phyloP scores from a whole-genome alignment of 495 filamentous ascomycete genomes.

The Tuber indicum region DNA sequence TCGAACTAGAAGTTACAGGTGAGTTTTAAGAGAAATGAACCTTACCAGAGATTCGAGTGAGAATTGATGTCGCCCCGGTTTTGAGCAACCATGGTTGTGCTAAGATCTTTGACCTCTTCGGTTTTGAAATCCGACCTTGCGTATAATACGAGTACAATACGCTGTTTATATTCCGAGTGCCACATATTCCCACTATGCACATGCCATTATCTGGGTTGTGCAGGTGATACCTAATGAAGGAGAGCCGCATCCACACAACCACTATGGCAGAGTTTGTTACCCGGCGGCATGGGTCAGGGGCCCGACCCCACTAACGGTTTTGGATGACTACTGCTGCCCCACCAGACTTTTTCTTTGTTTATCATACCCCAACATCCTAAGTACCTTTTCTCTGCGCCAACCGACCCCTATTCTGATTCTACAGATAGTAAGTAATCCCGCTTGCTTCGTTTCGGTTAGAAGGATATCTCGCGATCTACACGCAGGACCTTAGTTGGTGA shows the following conservation, averaged over 20 bases:
- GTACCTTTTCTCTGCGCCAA: neutral
- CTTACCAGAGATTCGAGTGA: neutral
- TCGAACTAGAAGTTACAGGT: neutral
- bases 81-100: too few relatives aligned
- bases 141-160: too few relatives aligned
- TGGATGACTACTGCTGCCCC: neutral
- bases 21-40: neutral
- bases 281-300: neutral
- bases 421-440: neutral
- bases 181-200: neutral
- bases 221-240: neutral
- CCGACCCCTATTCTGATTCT: neutral
- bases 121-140: too few relatives aligned
- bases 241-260: neutral
- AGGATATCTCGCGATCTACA: neutral
- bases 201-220: neutral
- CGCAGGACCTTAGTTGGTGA: neutral
- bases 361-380: neutral
- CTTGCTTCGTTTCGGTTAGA: neutral
- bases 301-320: neutral
- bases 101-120: too few relatives aligned
- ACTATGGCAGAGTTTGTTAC: neutral
- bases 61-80: neutral
- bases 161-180: too few relatives aligned
- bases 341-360: neutral